Conservation (phyloP, 2,329 filamentous ascomycete genomes). For the Periconia sp. region DNA sequence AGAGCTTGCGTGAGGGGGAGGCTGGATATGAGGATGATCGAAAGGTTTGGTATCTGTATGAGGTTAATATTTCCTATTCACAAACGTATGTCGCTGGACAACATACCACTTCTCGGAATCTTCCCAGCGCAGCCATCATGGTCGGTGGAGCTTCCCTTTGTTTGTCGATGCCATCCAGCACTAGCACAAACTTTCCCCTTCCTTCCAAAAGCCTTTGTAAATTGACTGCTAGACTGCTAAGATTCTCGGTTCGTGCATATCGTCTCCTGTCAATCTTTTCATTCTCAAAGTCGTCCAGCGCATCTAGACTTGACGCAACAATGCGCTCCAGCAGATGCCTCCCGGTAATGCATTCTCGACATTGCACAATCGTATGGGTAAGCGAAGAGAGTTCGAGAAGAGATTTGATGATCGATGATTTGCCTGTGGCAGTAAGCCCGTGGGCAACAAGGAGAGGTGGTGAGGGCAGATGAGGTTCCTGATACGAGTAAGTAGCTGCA, state of each 20-base stretch:
- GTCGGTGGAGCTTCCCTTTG: constrained; percentile 80
- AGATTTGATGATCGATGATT: constrained; percentile 68
- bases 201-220: constrained; percentile 65
- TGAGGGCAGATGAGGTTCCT: constrained; percentile 65
- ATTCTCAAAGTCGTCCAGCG: constrained; percentile 45
- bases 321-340: constrained; percentile 77
- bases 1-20: constrained; percentile 70
- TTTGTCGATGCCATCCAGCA: constrained; percentile 84
- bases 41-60: constrained; percentile 73
- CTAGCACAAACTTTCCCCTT: constrained; percentile 69
- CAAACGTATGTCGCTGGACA: not conserved
- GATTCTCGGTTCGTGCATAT: constrained; percentile 72
- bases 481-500: constrained; percentile 18
- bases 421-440: constrained; percentile 84
- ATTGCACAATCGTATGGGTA: constrained; percentile 65
- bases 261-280: constrained; percentile 43
- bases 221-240: constrained; percentile 75
- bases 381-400: constrained; percentile 59
- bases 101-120: constrained; percentile 77
- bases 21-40: constrained; percentile 74
- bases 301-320: constrained; percentile 54
- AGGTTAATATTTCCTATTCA: not conserved
- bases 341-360: constrained; percentile 74
- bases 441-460: constrained; percentile 77
- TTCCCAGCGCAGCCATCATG: constrained; percentile 76